Evolutionary conservation across 805 yeast genomes (phyloP).

Genomic region (Pichia nanzhaoensis): DNA sequence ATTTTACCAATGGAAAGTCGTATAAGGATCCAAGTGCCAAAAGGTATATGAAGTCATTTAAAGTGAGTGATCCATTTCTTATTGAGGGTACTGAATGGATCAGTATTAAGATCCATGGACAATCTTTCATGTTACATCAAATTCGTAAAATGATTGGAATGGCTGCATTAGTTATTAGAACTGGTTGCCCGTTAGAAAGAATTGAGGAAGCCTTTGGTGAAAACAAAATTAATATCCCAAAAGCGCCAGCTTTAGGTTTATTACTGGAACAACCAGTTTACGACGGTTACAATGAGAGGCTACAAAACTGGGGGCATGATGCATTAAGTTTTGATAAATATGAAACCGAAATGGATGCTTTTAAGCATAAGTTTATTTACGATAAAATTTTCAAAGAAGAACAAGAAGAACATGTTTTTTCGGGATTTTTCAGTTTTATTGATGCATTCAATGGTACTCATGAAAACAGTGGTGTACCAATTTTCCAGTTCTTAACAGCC

Average conservation of each 20-base stretch:
- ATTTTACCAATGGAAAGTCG: conserved; percentile 41
- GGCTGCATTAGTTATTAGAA: conserved; percentile 80
- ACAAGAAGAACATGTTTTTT: conserved; percentile 76
- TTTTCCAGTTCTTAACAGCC: conserved; percentile 52
- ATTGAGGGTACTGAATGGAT: conserved; percentile 96
- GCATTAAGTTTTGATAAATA: conserved; percentile 62
- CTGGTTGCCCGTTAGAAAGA: conserved; percentile 75
- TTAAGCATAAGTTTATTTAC: conserved; percentile 83
- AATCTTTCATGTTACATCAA: conserved; percentile 96
- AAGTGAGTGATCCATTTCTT: conserved; percentile 82
- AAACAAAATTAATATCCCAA: conserved; percentile 81
- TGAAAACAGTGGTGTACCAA: conserved; percentile 42
- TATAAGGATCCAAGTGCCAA: conserved; percentile 81
- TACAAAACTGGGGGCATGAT: conserved; percentile 71
- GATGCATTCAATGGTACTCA: conserved; percentile 67
- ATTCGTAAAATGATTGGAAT: conserved; percentile 96
- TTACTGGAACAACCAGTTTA: conserved; percentile 88
- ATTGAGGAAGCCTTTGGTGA: conserved; percentile 71
- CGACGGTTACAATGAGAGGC: conserved; percentile 69
- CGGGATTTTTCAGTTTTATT: conserved; percentile 85
- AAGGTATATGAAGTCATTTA: conserved; percentile 72
- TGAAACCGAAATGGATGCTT: conserved; percentile 67
- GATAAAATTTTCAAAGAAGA: conserved; percentile 92
- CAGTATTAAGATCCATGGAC: conserved; percentile 94
- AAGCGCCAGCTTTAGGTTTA: conserved; percentile 94